These are phyloP conservation scores for Phytophthora parvispora DNA, from an alignment of 352 stramenopile genomes.

Conservation along the genomic window DNA sequence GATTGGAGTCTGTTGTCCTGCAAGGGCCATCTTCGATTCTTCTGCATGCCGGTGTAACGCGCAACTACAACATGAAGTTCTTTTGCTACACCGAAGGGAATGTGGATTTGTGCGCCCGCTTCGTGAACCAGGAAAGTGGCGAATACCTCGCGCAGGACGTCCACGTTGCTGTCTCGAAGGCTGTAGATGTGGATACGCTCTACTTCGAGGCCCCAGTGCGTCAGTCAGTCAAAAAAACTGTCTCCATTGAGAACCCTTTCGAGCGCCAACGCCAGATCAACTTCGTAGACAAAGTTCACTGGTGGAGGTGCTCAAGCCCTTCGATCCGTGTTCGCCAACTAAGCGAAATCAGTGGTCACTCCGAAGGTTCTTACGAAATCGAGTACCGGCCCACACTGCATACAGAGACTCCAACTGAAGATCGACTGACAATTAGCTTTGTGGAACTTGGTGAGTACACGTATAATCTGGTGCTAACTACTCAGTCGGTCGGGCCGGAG, in stretches of 20 bases:
- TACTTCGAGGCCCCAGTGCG: conserved; percentile 88
- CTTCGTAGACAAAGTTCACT: conserved; percentile 70
- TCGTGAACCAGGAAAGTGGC: conserved; percentile 85
- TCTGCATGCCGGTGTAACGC: conserved; percentile 59
- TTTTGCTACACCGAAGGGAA: conserved; percentile 89
- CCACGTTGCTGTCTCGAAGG: conserved; percentile 59
- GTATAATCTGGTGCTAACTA: conserved; percentile 85
- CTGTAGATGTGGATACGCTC: conserved; percentile 81
- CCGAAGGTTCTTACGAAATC: conserved; percentile 91
- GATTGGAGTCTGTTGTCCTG: conserved; percentile 57
- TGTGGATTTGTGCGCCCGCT: conserved; percentile 65
- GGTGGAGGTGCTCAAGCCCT: conserved; percentile 88
- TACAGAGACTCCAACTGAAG: conserved; percentile 49
- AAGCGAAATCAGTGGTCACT: conserved; percentile 67
- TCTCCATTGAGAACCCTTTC: conserved; percentile 95
- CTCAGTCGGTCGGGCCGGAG: conserved; percentile 76
- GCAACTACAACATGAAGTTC: conserved; percentile 91
- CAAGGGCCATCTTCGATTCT: conserved; percentile 79
- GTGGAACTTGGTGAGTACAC: conserved; percentile 90
- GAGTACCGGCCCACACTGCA: conserved; percentile 91
- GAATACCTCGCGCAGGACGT: conserved; percentile 90
- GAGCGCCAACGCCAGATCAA: conserved; percentile 48
- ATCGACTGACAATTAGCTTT: conserved; percentile 78
- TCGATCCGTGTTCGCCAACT: conserved; percentile 79
- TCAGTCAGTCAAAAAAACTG: conserved; percentile 78